Conservation (phyloP, 768 basidiomycete genomes). For the Boletales sp. region DNA sequence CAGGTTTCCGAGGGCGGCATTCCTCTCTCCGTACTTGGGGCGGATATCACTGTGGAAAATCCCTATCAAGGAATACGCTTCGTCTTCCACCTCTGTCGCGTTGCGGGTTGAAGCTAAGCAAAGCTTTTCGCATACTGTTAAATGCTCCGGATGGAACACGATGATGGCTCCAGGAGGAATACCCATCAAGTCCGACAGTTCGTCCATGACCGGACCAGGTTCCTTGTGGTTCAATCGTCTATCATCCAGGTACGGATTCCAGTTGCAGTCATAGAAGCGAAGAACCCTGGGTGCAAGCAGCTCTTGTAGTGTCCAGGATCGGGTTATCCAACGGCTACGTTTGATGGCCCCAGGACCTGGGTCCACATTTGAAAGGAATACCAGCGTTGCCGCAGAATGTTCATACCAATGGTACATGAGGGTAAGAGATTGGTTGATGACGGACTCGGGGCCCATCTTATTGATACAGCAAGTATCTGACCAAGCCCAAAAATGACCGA, state of each 20-base stretch:
- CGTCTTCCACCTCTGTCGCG: neutral
- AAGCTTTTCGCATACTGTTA: neutral
- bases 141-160: neutral
- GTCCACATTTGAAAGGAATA: neutral
- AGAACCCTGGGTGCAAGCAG: conserved; percentile 5
- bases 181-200: neutral
- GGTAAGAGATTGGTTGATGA: neutral
- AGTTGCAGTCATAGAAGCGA: conserved; percentile 4
- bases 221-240: conserved; percentile 1
- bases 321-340: conserved; percentile 3
- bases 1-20: neutral
- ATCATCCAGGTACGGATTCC: conserved; percentile 3
- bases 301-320: conserved; percentile 6
- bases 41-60: neutral
- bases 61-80: neutral
- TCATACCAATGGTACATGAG: conserved; percentile 2
- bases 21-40: neutral
- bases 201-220: conserved; percentile 1
- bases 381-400: neutral
- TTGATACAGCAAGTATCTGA: conserved; percentile 1
- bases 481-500: conserved; percentile 1
- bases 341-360: neutral
- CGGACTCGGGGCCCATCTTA: neutral
- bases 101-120: conserved; percentile 1
- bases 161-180: neutral